These are phyloP conservation scores for Fusarium sterilihyphosum DNA, from an alignment of 2,329 filamentous ascomycete genomes.

Conservation along the genomic window DNA sequence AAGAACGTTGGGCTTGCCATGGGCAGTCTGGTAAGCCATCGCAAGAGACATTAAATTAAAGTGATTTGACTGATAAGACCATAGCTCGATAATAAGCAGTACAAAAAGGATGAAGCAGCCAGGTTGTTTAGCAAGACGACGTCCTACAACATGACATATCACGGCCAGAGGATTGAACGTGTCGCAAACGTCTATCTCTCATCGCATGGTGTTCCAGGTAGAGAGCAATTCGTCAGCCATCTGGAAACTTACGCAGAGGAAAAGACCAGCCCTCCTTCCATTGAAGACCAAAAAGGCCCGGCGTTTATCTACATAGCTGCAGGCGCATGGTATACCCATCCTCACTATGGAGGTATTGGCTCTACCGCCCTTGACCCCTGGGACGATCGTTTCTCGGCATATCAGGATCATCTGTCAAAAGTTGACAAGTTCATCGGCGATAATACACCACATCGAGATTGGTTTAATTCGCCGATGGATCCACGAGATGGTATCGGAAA, in stretches of 20 bases:
- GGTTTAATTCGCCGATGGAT: conserved; percentile 22
- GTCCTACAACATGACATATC: conserved; percentile 1
- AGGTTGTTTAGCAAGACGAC: not conserved
- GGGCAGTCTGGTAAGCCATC: conserved; percentile 33
- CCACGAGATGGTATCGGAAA: conserved; percentile 40
- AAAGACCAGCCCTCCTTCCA: not conserved
- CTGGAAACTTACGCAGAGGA: not conserved
- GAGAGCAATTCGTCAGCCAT: not conserved
- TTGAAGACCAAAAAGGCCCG: not conserved
- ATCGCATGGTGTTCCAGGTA: not conserved
- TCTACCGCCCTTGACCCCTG: not conserved
- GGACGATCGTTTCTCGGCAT: not conserved
- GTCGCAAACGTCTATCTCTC: not conserved
- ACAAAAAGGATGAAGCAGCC: not conserved
- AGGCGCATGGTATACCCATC: conserved; percentile 1
- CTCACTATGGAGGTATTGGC: not conserved
- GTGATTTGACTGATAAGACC: not conserved
- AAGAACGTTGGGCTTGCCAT: conserved; percentile 67
- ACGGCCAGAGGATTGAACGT: not conserved
- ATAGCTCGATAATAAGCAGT: not conserved
- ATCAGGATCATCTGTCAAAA: not conserved
- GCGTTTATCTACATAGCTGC: not conserved
- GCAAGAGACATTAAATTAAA: fast-evolving
- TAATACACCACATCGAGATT: not conserved
- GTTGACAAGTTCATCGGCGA: not conserved